Evolutionary conservation across 495 filamentous ascomycete species (phyloP), one percentile per base, ranked within the genome.

Genomic region (Annulohypoxylon stygium): DNA sequence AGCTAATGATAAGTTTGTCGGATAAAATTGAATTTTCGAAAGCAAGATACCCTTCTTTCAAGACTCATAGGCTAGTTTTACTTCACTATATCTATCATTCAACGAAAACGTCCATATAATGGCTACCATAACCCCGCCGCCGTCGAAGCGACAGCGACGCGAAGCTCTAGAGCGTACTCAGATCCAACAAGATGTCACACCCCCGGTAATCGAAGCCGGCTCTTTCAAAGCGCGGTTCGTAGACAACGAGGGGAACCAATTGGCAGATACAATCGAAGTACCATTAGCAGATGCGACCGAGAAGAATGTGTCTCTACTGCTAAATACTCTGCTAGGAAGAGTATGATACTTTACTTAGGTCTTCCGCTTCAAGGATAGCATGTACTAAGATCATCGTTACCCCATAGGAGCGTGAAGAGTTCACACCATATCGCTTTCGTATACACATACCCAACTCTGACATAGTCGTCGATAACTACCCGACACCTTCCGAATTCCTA

Each of bases 101-200:
- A 36, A 18, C 47, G 3, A 37, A 14, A 51, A 51, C 34, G 4
- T 7, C 9, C 1, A 25, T 67, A 80, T 51, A 43, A 99, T 99
- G 97, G 90, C 97, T 41, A 99, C 96, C 3, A 81, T 96, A 16
- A 79, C 90, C 34, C 97, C 97, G 14, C 97, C 95, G 20, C 97
- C 96, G 45, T 93, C 91, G 59, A 99, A 98, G 83, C 90, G 94
- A 54, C 93, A 97, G 75, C 92, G 91, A 81, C 88, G 89, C 43
- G 94, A 91, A 50, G 87, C 87, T 55, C 86, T 91, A 20, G 92
- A 95, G 70, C 90, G 89, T 78, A 87, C 91, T 14, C 82, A 86
- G 66, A 85, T 89, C 51, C 93, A 97, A 71, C 91, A 97, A 80
- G 90, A 95, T 80, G 87, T 95, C 65, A 81, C 91, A 6, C 85